Evolutionary conservation across 2,329 filamentous ascomycete species (phyloP).

Genomic region (Penicillium sp.): DNA sequence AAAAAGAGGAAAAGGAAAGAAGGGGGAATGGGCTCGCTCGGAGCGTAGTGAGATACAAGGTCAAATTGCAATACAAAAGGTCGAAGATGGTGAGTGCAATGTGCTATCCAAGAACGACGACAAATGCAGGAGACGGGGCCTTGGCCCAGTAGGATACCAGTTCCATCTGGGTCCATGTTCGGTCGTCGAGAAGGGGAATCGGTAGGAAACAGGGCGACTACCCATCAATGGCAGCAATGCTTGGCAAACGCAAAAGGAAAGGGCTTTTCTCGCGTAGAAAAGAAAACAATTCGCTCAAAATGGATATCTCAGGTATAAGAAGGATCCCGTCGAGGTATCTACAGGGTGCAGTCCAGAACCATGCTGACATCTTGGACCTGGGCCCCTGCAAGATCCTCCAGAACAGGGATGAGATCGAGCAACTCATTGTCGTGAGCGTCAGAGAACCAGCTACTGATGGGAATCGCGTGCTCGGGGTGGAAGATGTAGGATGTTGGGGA

Average conservation of each 20-base stretch:
- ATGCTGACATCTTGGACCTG: conserved; percentile 95
- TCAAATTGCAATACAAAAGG: conserved; percentile 14
- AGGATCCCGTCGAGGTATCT: conserved; percentile 33
- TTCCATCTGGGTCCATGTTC: conserved; percentile 17
- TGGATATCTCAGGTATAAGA: conserved; percentile 30
- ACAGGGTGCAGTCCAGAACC: conserved; percentile 83
- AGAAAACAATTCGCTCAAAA: conserved; percentile 27
- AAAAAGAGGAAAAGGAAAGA: conserved; percentile 15
- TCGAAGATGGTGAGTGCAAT: conserved; percentile 14
- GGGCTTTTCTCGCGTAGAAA: conserved; percentile 24
- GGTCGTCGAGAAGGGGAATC: conserved; percentile 15
- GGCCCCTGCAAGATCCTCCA: conserved; percentile 87
- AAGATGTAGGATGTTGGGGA: conserved; percentile 99
- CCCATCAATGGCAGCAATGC: conserved; percentile 14
- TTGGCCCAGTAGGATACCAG: conserved; percentile 19
- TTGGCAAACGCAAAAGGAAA: conserved; percentile 14
- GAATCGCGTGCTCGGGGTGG: conserved; percentile 96
- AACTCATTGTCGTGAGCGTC: conserved; percentile 99
- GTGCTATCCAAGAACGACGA: conserved; percentile 13
- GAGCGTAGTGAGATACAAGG: conserved; percentile 18
- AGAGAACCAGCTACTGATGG: conserved; percentile 99
- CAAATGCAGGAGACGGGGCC: conserved; percentile 18
- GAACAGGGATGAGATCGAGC: conserved; percentile 92
- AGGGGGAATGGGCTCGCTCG: conserved; percentile 18
- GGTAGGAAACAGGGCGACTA: conserved; percentile 6